A percentile compares a stretch with the other conserved stretches of the same genome.
Evolutionary conservation across 192 early-diverging fungal species (phyloP).

Genomic region (Umbelopsis vinacea): DNA sequence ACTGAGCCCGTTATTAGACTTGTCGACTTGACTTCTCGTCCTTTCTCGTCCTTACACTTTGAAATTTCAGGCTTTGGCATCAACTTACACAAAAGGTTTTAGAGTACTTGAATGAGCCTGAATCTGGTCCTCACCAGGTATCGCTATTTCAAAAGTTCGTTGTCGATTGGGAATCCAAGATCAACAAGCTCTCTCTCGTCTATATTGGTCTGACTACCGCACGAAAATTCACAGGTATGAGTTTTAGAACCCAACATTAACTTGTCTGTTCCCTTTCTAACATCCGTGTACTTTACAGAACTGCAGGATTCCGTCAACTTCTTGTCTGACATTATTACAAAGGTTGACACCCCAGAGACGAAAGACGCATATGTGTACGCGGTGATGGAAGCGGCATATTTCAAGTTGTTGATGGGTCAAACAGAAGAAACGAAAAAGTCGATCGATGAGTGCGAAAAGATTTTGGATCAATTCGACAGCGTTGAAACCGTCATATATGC

Average conservation of each 20-base stretch:
- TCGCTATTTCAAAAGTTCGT: conserved; percentile 91
- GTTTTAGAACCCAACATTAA: not conserved
- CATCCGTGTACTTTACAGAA: conserved; percentile 46
- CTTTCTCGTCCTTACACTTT: not conserved
- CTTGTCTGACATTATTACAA: conserved; percentile 68
- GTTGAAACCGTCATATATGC: conserved; percentile 91
- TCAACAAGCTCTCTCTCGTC: conserved; percentile 94
- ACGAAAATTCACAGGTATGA: conserved; percentile 71
- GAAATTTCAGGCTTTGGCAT: conserved; percentile 86
- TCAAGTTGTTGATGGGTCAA: conserved; percentile 77
- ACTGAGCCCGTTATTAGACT: not conserved
- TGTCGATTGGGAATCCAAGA: conserved; percentile 89
- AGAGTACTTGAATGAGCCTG: conserved; percentile 78
- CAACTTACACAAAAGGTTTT: conserved; percentile 87
- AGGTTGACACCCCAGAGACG: conserved; percentile 70
- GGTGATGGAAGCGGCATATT: conserved; percentile 85
- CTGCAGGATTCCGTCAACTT: conserved; percentile 75
- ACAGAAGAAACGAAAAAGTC: conserved; percentile 81
- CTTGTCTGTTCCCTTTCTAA: not conserved
- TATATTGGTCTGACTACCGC: conserved; percentile 79
- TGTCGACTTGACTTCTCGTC: not conserved
- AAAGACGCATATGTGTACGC: conserved; percentile 88
- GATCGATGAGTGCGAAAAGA: conserved; percentile 87
- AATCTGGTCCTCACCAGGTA: conserved; percentile 77
- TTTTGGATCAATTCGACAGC: conserved; percentile 71